phyloP scores from a whole-genome alignment of 371 early-diverging fungal species.

The Mucor ambiguus region DNA sequence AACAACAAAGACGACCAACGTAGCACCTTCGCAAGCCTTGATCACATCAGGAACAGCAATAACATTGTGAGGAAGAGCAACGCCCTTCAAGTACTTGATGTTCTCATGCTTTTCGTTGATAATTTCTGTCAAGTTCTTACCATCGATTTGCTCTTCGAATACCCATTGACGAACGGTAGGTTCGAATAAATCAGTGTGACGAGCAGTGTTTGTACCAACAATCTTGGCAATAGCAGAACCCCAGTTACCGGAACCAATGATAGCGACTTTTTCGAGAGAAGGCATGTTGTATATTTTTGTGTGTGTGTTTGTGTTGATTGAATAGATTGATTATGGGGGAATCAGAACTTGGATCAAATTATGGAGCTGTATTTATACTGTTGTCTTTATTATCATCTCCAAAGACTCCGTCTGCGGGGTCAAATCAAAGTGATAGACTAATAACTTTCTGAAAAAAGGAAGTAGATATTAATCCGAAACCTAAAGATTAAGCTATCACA shows the following conservation, averaged over 20 bases:
- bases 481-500: background rate
- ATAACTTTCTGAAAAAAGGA: background rate
- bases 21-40: conserved; percentile 78
- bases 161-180: conserved; percentile 92
- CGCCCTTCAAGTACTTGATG: conserved; percentile 91
- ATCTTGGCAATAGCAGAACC: conserved; percentile 97
- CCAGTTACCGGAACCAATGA: conserved; percentile 95
- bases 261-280: conserved; percentile 11
- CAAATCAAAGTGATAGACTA: conserved; percentile 3
- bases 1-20: conserved; percentile 92
- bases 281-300: conserved; percentile 4
- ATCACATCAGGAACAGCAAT: conserved; percentile 69
- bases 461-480: background rate
- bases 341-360: background rate
- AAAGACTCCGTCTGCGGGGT: conserved; percentile 8
- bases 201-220: conserved; percentile 80
- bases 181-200: conserved; percentile 68
- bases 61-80: conserved; percentile 84
- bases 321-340: background rate
- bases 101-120: conserved; percentile 96
- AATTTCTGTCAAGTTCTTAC: conserved; percentile 85
- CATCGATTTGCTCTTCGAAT: conserved; percentile 85
- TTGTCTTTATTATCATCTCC: background rate
- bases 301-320: background rate
- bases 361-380: conserved; percentile 4